Evolutionary conservation across 2,329 filamentous ascomycete genomes (phyloP).

Genomic region (Thielaviopsis musarum): DNA sequence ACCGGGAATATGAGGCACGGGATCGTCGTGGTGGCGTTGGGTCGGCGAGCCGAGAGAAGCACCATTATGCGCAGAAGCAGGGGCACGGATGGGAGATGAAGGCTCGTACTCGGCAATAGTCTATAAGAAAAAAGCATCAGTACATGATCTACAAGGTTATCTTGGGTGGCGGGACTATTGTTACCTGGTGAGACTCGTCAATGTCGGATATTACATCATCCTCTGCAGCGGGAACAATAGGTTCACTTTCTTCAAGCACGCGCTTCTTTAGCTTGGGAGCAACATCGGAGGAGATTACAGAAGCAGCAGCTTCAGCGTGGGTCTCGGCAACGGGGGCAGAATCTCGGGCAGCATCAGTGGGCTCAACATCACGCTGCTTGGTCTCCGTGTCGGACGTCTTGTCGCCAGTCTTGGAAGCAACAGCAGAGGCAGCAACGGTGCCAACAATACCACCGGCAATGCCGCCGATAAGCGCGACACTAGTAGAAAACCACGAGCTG

Average conservation of each 20-base stretch:
- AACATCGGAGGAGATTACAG: neutral
- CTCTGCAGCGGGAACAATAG: neutral
- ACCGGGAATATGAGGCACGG: neutral
- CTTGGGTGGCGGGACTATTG: slow-evolving; percentile 17
- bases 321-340: neutral
- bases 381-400: neutral
- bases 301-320: neutral
- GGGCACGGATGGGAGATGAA: slow-evolving; percentile 7
- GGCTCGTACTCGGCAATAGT: slow-evolving; percentile 8
- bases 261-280: neutral
- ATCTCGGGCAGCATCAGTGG: neutral
- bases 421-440: neutral
- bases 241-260: neutral
- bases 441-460: neutral
- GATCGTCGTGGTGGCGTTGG: neutral
- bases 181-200: slow-evolving; percentile 9
- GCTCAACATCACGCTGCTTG: neutral
- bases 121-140: slow-evolving; percentile 9
- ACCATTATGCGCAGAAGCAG: neutral
- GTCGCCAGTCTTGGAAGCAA: neutral
- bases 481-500: neutral
- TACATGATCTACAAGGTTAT: neutral
- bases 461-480: neutral
- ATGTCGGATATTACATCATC: slow-evolving; percentile 11
- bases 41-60: neutral